Percentiles rank a stretch among this genome's conserved stretches.
These are phyloP conservation scores for Penicillium canariense DNA, from an alignment of 495 filamentous ascomycete species.

Conservation along the genomic window DNA sequence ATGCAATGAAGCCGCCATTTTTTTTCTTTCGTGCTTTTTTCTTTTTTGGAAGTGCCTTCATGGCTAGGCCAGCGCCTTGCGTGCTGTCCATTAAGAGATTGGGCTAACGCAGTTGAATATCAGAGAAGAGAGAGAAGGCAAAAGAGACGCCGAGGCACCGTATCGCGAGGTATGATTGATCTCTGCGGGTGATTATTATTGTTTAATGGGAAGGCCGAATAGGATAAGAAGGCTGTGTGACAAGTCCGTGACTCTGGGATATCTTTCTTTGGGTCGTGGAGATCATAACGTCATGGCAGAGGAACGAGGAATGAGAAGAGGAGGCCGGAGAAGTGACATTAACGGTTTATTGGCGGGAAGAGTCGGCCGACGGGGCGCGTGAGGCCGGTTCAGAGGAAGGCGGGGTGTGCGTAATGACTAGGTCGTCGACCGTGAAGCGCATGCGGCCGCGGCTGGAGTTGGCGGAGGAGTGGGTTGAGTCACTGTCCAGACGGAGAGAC, in stretches of 20 bases:
- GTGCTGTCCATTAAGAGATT: not conserved
- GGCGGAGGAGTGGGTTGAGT: conserved; percentile 37
- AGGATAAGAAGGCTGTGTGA: conserved; percentile 1
- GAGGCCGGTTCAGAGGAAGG: conserved; percentile 21
- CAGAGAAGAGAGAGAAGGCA: not conserved
- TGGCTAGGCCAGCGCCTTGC: not conserved
- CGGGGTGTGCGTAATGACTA: conserved; percentile 22
- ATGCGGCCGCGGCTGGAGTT: conserved; percentile 14
- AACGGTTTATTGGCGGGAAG: conserved; percentile 20
- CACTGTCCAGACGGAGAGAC: conserved; percentile 38
- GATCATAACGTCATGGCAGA: conserved; percentile 25
- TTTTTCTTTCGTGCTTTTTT: conserved; percentile 3
- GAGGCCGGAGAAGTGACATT: not conserved
- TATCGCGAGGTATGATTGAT: conserved; percentile 4
- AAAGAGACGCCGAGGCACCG: not conserved
- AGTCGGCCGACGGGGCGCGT: conserved; percentile 22
- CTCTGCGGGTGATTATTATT: too few relatives aligned
- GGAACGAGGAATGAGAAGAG: conserved; percentile 1
- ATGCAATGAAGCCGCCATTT: conserved; percentile 8
- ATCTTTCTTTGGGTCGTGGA: conserved; percentile 22
- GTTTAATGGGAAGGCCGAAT: not conserved
- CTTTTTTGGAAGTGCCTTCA: not conserved
- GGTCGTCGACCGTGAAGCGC: conserved; percentile 28
- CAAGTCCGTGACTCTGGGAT: conserved; percentile 5
- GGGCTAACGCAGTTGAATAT: conserved; percentile 12